Percentiles rank a stretch among this genome's conserved stretches.
These are phyloP conservation scores for Carallia brachiata DNA, from an alignment of 345 rosid species.

Conservation along the genomic window DNA sequence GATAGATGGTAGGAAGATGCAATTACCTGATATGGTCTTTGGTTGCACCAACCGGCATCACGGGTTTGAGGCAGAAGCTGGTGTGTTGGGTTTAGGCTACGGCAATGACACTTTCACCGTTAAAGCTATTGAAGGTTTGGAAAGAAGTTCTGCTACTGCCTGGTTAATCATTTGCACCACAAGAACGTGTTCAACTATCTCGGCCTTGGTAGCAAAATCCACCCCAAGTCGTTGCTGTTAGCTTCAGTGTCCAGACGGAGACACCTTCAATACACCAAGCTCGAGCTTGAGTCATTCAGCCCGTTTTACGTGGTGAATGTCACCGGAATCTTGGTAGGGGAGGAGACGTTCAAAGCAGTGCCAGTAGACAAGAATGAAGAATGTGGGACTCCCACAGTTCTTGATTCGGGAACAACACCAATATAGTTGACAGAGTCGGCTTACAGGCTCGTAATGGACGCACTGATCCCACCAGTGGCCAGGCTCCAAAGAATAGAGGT, in stretches of 20 bases:
- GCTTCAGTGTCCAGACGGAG: too few relatives aligned
- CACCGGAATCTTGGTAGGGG: constrained; percentile 42
- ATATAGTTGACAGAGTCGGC: constrained; percentile 40
- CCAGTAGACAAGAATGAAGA: constrained; percentile 44
- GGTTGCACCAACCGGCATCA: constrained; percentile 47
- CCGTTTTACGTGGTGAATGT: constrained; percentile 52
- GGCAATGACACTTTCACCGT: constrained; percentile 43
- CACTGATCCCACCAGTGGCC: constrained; percentile 27
- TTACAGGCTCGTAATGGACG: constrained; percentile 37
- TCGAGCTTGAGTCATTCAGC: constrained; percentile 36
- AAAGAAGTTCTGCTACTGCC: constrained; percentile 58
- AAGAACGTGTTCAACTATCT: constrained; percentile 48
- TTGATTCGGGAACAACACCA: constrained; percentile 61
- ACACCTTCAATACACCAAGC: constrained; percentile 32
- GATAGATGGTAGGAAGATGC: constrained; percentile 26
- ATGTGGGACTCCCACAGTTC: constrained; percentile 46
- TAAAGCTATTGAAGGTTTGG: constrained; percentile 32
- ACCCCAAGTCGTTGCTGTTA: neutral
- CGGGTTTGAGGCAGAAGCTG: constrained; percentile 46
- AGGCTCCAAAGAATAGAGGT: constrained; percentile 24
- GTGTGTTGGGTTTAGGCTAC: constrained; percentile 54
- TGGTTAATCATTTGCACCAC: constrained; percentile 57
- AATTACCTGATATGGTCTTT: constrained; percentile 31
- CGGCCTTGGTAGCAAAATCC: constrained; percentile 34
- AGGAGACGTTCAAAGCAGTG: constrained; percentile 33